Base-by-base conservation (phyloP, 208 protist genomes). In the Acanthamoeba sp. region DNA sequence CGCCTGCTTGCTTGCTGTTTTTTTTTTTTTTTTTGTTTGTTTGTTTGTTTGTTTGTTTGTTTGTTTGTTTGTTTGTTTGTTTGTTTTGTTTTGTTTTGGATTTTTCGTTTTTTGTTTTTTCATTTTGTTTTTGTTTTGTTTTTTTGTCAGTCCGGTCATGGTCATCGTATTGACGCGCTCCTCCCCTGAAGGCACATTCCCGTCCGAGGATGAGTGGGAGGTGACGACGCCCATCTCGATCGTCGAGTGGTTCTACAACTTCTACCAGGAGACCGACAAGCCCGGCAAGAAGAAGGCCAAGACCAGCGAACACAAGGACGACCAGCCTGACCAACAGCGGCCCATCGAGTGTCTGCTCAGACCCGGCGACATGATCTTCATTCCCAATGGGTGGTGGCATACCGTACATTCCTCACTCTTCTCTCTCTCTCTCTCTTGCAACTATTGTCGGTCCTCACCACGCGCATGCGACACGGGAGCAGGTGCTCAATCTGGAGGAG, bases 211-310 rank as follows among this genome's bases (percentile, higher is more conserved):
- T 18, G 50, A 80, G 3, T 93, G 42, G 42, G 80, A 95, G 50
- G 82, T 95, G 1, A 95, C 91, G 7, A 82, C 80, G 14, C 95
- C 95, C n/a, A 36, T 73, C 16, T 95, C 95, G 9, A 82, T 95
- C 22, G 38, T 95, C 2, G 80, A 95, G 90, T 96, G 95, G 95
- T 96, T 96, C 38, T 42, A 94, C n/a, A 94, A 96, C 64, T 96
- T 91, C 38, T 96, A 96, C 82, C 76, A 55, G 24, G 76, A 59
- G 76, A 48, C 38, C 24, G 42, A 85, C 40, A 85, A 94, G n/a
- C 59, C 38, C 38, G 48, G n/a, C 76, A 85, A 85, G 76, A 85
- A 85, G 76, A 85, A 85, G 76, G 48, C 38, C 76, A 85, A 85
- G 76, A 85, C 38, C 1, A 73, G 40, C 32, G 34, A 34, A 14